Percentiles rank a stretch among this genome's conserved stretches.
These are phyloP conservation scores for Cladochytrium tenue DNA, from an alignment of 371 early-diverging fungal genomes.

Conservation along the genomic window DNA sequence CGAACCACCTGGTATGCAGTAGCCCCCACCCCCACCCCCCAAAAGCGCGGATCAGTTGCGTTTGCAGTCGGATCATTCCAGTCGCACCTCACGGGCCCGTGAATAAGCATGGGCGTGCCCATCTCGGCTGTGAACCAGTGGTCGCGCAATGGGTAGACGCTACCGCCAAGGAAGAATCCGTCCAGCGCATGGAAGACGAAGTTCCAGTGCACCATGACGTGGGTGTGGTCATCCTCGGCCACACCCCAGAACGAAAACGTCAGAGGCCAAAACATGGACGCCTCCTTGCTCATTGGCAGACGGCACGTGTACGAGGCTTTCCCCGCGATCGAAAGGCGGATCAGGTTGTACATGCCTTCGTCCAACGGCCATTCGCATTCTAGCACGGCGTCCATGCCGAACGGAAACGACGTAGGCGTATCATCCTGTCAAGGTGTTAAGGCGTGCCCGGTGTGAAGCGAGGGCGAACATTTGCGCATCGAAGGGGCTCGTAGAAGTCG, in stretches of 20 bases:
- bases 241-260: conserved; percentile 26
- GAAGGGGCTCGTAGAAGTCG: conserved; percentile 12
- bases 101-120: conserved; percentile 12
- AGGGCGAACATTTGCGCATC: conserved; percentile 20
- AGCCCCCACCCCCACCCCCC: too few relatives aligned
- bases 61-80: too few relatives aligned
- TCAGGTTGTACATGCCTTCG: conserved; percentile 23
- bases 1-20: too few relatives aligned
- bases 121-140: conserved; percentile 19
- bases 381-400: conserved; percentile 23
- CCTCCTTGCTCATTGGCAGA: conserved; percentile 23
- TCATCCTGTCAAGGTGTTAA: conserved; percentile 3
- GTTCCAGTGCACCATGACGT: conserved; percentile 28
- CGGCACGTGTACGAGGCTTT: conserved; percentile 21
- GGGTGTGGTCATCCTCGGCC: conserved; percentile 20
- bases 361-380: conserved; percentile 24
- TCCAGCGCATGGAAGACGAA: conserved; percentile 23
- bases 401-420: conserved; percentile 14
- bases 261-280: conserved; percentile 20
- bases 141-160: conserved; percentile 23
- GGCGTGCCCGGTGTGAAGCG: too few relatives aligned
- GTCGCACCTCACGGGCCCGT: conserved; percentile 24
- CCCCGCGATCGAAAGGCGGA: conserved; percentile 12
- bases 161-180: conserved; percentile 26
- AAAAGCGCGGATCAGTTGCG: too few relatives aligned